Base-by-base conservation (phyloP, 1,139 yeast species). In the Debaryomyces sp. region DNA sequence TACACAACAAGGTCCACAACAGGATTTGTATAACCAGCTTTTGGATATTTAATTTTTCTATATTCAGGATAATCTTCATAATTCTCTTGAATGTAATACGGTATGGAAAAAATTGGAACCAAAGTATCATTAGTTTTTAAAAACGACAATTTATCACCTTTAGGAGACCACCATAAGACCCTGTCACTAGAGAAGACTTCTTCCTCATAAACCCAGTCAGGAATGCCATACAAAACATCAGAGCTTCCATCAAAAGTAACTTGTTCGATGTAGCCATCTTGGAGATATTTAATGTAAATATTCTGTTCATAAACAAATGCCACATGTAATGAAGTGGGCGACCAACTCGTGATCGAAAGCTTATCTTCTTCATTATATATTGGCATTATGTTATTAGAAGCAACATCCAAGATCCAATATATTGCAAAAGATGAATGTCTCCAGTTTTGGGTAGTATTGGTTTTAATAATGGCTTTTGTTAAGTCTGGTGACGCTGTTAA, bases 371-470 rank as follows among this genome's bases (percentile, higher is more conserved):
- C 46, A 41, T 54, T 50, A 33, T 46, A 64, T 15, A 70, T 52
- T 1, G 79, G 78, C 26, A 52, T 59, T 6, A 75, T 59, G 6
- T 55, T 32, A 26, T 62, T 61, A 2, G 51, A 47, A 1, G 56
- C 55, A 24, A 75, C 65, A 48, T 73, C 64, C 47, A 68, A 64
- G 6, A 75, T 47, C 90, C 95, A 92, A 64, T 82, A 90, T 32
- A 72, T 58, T 0, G 88, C 87, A 45, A 71, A 72, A 1, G 84
- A 71, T 2, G 97, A 92, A 62, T 91, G 94, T 54, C 99, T 77
- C 82, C 89, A 92, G 57, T 81, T 79, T 44, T 75, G 71, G 29
- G 75, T 70, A 10, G 73, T 60, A 57, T 89, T 78, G 0, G 89
- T 77, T 41, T 66, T 77, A 35, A 87, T 65, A 32, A 87, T 58